Conservation (phyloP, 2,329 filamentous ascomycete genomes). For the Fusarium secorum region DNA sequence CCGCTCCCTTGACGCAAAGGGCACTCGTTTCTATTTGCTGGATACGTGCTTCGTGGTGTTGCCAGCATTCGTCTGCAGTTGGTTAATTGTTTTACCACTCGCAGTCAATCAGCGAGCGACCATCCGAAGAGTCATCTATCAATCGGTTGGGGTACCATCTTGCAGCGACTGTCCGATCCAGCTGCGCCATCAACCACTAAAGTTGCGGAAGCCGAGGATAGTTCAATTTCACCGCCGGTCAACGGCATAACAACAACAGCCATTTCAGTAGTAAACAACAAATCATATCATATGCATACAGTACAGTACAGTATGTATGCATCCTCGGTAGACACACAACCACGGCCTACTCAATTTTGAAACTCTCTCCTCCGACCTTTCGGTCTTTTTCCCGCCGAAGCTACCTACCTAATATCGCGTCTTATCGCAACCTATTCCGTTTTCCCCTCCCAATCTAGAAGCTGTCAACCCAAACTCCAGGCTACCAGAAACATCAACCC, state of each 20-base stretch:
- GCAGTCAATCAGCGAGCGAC: conserved; percentile 2
- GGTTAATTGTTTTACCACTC: conserved; percentile 18
- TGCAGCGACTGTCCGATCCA: conserved; percentile 24
- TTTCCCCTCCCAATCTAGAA: conserved; percentile 21
- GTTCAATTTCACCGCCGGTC: conserved; percentile 25
- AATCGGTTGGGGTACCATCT: conserved; percentile 23
- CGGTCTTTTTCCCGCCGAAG: neutral
- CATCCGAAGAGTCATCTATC: conserved; percentile 11
- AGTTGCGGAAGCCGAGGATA: conserved; percentile 5
- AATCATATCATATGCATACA: neutral
- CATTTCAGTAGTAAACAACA: neutral
- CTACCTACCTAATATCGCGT: conserved; percentile 1
- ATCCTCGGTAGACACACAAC: conserved; percentile 5
- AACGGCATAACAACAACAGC: conserved; percentile 14
- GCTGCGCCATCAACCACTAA: conserved; percentile 15
- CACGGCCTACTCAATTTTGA: neutral
- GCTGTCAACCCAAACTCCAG: neutral
- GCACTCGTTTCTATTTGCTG: conserved; percentile 20
- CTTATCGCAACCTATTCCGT: conserved; percentile 5
- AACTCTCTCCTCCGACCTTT: neutral
- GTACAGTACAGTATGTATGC: neutral
- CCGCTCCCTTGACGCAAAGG: conserved; percentile 23
- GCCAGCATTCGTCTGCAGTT: conserved; percentile 9
- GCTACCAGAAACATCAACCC: neutral
- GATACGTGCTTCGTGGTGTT: conserved; percentile 12